Evolutionary conservation across 352 stramenopile genomes (phyloP).

Genomic region (Phytophthora palmivora): DNA sequence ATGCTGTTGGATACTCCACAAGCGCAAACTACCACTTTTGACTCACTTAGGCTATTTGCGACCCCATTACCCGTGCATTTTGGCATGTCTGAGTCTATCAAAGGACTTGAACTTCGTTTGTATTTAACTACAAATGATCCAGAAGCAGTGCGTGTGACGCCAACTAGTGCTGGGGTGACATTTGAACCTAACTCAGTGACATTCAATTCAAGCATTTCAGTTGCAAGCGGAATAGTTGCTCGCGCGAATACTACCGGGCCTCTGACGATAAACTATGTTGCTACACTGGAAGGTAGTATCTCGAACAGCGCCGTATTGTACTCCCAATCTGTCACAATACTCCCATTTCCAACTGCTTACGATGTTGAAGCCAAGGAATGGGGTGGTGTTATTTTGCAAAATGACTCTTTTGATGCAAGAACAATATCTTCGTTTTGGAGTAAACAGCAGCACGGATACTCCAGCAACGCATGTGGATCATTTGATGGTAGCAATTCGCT

Average conservation of each 20-base stretch:
- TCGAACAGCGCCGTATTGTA: constrained; percentile 14
- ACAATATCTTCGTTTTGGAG: constrained; percentile 55
- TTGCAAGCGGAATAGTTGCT: constrained; percentile 21
- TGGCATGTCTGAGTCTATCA: constrained; percentile 41
- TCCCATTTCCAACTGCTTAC: constrained; percentile 47
- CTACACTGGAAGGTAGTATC: constrained; percentile 17
- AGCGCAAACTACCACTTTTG: constrained; percentile 4
- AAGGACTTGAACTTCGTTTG: constrained; percentile 51
- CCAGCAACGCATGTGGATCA: constrained; percentile 57
- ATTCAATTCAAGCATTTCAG: constrained; percentile 22
- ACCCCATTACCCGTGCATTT: constrained; percentile 44
- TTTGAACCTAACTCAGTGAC: constrained; percentile 44
- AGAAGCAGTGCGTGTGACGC: constrained; percentile 39
- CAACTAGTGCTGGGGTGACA: constrained; percentile 31
- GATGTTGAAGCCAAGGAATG: constrained; percentile 44
- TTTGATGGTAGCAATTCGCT: constrained; percentile 51
- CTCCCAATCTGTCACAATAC: constrained; percentile 39
- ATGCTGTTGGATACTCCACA: neutral
- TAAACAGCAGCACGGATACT: constrained; percentile 55
- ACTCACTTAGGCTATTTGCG: constrained; percentile 38
- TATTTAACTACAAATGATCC: constrained; percentile 31
- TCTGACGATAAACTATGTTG: constrained; percentile 44
- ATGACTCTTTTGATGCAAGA: constrained; percentile 65
- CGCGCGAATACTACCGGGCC: constrained; percentile 25
- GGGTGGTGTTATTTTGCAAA: constrained; percentile 56